Percentiles rank a stretch among this genome's conserved stretches.
These are phyloP conservation scores for Penicilliopsis zonata DNA, from an alignment of 495 filamentous ascomycete genomes.

Conservation along the genomic window DNA sequence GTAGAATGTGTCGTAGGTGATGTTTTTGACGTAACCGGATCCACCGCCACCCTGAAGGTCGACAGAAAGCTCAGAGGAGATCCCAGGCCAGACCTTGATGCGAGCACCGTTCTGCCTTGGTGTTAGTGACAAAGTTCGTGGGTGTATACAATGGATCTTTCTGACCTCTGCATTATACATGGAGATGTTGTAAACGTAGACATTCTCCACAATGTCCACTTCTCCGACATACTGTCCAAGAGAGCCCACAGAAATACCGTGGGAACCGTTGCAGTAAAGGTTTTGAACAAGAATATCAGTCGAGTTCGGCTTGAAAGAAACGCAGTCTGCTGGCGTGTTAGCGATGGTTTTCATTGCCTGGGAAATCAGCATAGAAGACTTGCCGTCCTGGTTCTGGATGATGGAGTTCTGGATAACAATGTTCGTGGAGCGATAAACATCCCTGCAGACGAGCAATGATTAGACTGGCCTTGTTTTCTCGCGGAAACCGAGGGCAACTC, in stretches of 20 bases:
- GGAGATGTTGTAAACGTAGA: slow-evolving; percentile 53
- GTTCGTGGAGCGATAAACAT: slow-evolving; percentile 49
- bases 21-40: slow-evolving; percentile 38
- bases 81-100: slow-evolving; percentile 60
- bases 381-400: slow-evolving; percentile 57
- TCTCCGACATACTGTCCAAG: slow-evolving; percentile 54
- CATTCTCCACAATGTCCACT: slow-evolving; percentile 52
- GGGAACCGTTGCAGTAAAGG: slow-evolving; percentile 57
- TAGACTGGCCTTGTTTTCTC: neutral
- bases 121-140: neutral
- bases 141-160: neutral
- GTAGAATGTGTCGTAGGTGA: slow-evolving; percentile 44
- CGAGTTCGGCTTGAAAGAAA: slow-evolving; percentile 69
- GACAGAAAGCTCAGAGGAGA: slow-evolving; percentile 32
- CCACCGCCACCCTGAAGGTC: slow-evolving; percentile 53
- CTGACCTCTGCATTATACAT: slow-evolving; percentile 45
- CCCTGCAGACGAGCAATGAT: slow-evolving; percentile 17
- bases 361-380: slow-evolving; percentile 3
- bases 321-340: slow-evolving; percentile 38
- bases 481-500: neutral
- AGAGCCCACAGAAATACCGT: slow-evolving; percentile 61
- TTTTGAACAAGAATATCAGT: slow-evolving; percentile 65
- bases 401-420: slow-evolving; percentile 57
- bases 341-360: no score
- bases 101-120: slow-evolving; percentile 45